Base-by-base conservation (phyloP, 2,329 filamentous ascomycete species). In the Septoria petroselini region DNA sequence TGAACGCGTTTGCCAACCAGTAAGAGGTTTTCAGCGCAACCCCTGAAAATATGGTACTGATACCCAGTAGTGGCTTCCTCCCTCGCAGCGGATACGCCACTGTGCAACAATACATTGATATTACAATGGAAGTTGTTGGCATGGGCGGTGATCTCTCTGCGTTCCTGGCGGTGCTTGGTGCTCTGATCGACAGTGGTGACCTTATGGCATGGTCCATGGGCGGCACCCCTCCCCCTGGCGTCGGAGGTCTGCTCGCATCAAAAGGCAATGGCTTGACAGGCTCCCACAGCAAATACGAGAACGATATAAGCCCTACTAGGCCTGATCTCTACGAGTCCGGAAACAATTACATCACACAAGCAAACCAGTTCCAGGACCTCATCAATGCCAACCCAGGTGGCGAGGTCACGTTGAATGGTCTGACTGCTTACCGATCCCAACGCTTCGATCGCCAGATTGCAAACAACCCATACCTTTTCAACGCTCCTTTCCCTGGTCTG, bases 201-300 rank as follows among this genome's bases (percentile, higher is more conserved):
- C 25, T 46, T 1, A 49, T 30, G 8, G 27, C 53, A 3, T 56
- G 56, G 56, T 57, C 53, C 0, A 54, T 57, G 7, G 56, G 54
- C 12, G 56, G 56, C n/a, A 49, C 53, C n/a, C 55, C 55, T 25
- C 27, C 46, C 17, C 19, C 46, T 29, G 35, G 37, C 17, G 47
- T 57, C 30, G 54, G 48, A 4, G 39, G 40, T n/a, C 33, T 27
- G 30, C 19, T 39, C 19, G 46, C 49, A 9, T 34, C 42, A 25
- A 8, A 30, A 9, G 55, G 49, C 6, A 47, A 51, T 14, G 60
- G 58, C 9, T 39, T 62, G n/a, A 58, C 52, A 27, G 57, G 57
- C 7, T 56, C 53, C 11, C 66, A 69, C 59, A 68, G 66, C 56
- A 64, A 68, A 52, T 70, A 68, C 50, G 68, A 70, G 58, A 57